phyloP scores from a whole-genome alignment of 2,329 filamentous ascomycete species.

The Pezicula rhizophila region DNA sequence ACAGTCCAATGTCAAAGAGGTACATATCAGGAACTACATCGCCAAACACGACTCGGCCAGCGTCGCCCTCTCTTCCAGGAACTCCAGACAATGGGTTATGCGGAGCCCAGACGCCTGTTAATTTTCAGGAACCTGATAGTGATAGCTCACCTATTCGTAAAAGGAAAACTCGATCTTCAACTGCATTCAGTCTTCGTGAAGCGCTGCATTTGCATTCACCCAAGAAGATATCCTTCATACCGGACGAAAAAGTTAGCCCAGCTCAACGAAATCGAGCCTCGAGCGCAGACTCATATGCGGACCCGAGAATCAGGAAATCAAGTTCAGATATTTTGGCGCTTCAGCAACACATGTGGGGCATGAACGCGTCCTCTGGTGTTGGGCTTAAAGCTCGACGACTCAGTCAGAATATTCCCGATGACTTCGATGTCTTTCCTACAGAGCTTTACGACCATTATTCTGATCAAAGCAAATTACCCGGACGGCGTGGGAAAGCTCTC shows the following conservation, averaged over 20 bases:
- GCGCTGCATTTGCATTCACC: conserved; percentile 11
- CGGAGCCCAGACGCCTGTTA: conserved; percentile 8
- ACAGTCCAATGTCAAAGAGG: conserved; percentile 10
- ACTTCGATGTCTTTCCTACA: conserved; percentile 65
- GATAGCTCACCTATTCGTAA: conserved; percentile 34
- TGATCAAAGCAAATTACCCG: conserved; percentile 63
- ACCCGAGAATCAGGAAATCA: conserved; percentile 17
- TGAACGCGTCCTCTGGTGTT: conserved; percentile 63
- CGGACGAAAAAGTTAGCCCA: conserved; percentile 7
- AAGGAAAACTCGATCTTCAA: conserved; percentile 39
- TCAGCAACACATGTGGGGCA: conserved; percentile 45
- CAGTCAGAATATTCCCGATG: conserved; percentile 67
- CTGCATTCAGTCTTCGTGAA: conserved; percentile 20
- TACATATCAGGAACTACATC: conserved; percentile 18
- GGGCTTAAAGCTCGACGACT: conserved; percentile 74
- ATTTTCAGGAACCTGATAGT: conserved; percentile 9
- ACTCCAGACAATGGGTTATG: conserved; percentile 21
- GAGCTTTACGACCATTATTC: conserved; percentile 66
- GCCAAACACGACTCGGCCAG: conserved; percentile 14
- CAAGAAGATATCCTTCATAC: conserved; percentile 13
- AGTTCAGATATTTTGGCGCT: conserved; percentile 13
- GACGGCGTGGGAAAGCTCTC: conserved; percentile 66
- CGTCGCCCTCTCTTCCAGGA: conserved; percentile 40
- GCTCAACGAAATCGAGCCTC: conserved; percentile 16
- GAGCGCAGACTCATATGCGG: conserved; percentile 20